phyloP scores from a whole-genome alignment of 1,284 basidiomycete genomes.

The Puccinia coronata region DNA sequence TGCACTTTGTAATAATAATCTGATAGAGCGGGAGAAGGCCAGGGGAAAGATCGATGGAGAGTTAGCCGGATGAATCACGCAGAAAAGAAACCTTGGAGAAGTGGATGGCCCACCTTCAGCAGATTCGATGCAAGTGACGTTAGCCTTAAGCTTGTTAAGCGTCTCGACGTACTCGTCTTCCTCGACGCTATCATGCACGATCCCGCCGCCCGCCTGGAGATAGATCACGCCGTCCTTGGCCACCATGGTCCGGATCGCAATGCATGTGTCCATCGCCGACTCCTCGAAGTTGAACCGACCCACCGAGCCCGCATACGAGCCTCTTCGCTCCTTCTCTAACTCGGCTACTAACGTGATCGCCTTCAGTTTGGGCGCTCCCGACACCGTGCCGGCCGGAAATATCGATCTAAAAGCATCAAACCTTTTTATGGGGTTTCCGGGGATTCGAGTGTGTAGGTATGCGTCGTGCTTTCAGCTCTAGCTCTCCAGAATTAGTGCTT shows the following conservation, averaged over 20 bases:
- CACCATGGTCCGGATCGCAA: conserved; percentile 96
- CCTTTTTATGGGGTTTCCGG: conserved; percentile 61
- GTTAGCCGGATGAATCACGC: too few species aligned
- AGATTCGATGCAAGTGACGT: conserved; percentile 77
- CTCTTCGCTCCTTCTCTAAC: conserved; percentile 84
- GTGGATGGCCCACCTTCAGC: conserved; percentile 75
- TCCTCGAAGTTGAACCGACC: conserved; percentile 94
- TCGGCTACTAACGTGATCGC: conserved; percentile 90
- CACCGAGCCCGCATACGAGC: conserved; percentile 95
- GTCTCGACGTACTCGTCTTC: conserved; percentile 97
- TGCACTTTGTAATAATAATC: conserved; percentile 26
- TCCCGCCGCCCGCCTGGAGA: conserved; percentile 94
- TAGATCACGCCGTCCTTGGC: conserved; percentile 93
- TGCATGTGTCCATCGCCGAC: conserved; percentile 96
- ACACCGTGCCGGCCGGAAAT: conserved; percentile 99
- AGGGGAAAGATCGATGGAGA: not conserved
- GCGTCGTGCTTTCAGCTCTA: not conserved
- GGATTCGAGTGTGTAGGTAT: too few species aligned
- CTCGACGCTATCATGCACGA: conserved; percentile 95
- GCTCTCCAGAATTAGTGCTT: too few species aligned
- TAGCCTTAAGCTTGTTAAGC: conserved; percentile 88
- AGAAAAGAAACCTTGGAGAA: not conserved
- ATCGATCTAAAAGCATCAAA: conserved; percentile 99
- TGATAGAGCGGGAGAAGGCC: not conserved
- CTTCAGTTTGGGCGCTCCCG: conserved; percentile 97